Evolutionary conservation across 1,284 basidiomycete genomes (phyloP).

Genomic region (Apiotrichum siamense): DNA sequence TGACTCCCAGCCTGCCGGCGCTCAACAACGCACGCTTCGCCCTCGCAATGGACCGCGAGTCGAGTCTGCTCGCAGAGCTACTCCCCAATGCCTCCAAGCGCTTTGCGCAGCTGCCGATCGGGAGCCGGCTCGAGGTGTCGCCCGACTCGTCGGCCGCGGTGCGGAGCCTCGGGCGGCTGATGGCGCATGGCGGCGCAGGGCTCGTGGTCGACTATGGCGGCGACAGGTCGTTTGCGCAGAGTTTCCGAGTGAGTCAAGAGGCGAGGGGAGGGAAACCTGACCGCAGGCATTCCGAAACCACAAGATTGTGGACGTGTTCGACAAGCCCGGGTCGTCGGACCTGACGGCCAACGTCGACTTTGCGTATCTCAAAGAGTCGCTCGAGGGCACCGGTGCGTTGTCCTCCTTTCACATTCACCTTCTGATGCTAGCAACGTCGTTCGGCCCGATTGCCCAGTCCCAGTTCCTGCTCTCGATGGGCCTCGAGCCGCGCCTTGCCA

Average conservation of each 20-base stretch:
- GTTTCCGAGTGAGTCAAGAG: slow-evolving; percentile 64
- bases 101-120: slow-evolving; percentile 60
- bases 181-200: slow-evolving; percentile 59
- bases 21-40: slow-evolving; percentile 50
- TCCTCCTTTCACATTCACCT: not conserved
- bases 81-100: slow-evolving; percentile 65
- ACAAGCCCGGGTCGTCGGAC: slow-evolving; percentile 79
- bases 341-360: slow-evolving; percentile 97
- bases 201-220: slow-evolving; percentile 89
- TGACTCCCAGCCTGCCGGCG: slow-evolving; percentile 7
- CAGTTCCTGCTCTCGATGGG: slow-evolving; percentile 68
- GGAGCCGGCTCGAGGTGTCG: slow-evolving; percentile 71
- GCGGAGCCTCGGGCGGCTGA: slow-evolving; percentile 59
- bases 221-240: slow-evolving; percentile 63
- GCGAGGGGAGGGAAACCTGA: not conserved
- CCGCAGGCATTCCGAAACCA: slow-evolving; percentile 81
- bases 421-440: slow-evolving; percentile 47
- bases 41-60: slow-evolving; percentile 60
- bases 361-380: slow-evolving; percentile 71
- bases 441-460: slow-evolving; percentile 64
- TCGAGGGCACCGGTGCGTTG: slow-evolving; percentile 58
- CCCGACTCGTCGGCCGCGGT: slow-evolving; percentile 64
- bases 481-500: slow-evolving; percentile 57
- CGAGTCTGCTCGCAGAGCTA: slow-evolving; percentile 61
- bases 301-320: slow-evolving; percentile 76